phyloP scores from a whole-genome alignment of 1,139 yeast species.

The Pichia inconspicua region DNA sequence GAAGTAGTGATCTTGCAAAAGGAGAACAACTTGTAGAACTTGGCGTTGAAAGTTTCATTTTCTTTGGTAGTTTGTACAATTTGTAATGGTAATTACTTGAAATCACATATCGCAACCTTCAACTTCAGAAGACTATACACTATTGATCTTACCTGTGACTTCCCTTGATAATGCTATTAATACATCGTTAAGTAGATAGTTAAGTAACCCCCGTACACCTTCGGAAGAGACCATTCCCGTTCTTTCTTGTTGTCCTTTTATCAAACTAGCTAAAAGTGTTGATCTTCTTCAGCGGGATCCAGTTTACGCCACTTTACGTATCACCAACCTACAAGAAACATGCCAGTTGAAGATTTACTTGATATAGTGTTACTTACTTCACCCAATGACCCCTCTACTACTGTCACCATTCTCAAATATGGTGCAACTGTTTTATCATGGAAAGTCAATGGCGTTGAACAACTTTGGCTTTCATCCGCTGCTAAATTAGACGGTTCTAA shows the following conservation, averaged over 20 bases:
- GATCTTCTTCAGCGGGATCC: no score
- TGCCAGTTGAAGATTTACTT: slow-evolving; percentile 60
- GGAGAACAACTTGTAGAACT: not conserved
- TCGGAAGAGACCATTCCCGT: no score
- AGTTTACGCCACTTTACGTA: no score
- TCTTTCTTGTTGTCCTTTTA: no score
- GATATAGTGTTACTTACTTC: slow-evolving; percentile 50
- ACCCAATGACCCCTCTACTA: slow-evolving; percentile 36
- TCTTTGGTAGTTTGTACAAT: not conserved
- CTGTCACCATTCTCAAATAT: slow-evolving; percentile 61
- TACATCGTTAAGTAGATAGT: no score
- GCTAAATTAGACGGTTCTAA: slow-evolving; percentile 85
- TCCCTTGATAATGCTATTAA: no score
- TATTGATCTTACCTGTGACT: no score
- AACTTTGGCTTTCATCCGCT: slow-evolving; percentile 60
- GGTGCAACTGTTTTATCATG: slow-evolving; percentile 90
- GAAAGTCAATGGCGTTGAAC: slow-evolving; percentile 65
- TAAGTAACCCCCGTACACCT: no score
- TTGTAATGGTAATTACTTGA: no score
- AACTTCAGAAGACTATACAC: no score
- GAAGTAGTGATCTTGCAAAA: slow-evolving; percentile 5
- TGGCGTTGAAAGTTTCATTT: not conserved
- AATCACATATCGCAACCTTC: no score
- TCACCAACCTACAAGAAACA: slow-evolving; percentile 16
- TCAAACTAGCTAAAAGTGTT: no score